Conservation (phyloP, 371 early-diverging fungal genomes). For the Saksenaea vasiformis region DNA sequence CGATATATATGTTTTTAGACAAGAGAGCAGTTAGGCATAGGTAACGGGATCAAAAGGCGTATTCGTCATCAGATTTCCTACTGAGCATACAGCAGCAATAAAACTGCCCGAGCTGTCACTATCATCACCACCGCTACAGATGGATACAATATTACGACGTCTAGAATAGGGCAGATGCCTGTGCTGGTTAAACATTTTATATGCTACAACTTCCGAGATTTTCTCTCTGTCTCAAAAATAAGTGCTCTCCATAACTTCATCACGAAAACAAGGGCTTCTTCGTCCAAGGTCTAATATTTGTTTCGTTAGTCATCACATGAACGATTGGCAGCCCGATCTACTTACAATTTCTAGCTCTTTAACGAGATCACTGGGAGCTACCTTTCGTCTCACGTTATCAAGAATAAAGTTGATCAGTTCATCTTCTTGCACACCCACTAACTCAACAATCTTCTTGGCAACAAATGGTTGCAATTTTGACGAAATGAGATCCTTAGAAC, state of each 20-base stretch:
- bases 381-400: conserved; percentile 57
- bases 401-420: conserved; percentile 74
- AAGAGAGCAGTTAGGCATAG: too few species aligned
- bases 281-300: conserved; percentile 71
- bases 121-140: too few species aligned
- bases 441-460: conserved; percentile 76
- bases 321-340: background rate
- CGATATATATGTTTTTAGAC: too few species aligned
- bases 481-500: conserved; percentile 47
- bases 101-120: too few species aligned
- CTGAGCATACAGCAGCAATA: too few species aligned
- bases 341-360: conserved; percentile 74
- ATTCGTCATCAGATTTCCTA: too few species aligned
- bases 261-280: conserved; percentile 80
- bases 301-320: background rate
- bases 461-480: conserved; percentile 76
- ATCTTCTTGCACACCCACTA: conserved; percentile 73
- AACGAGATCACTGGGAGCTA: conserved; percentile 56
- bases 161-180: background rate
- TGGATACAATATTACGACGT: too few species aligned
- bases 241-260: conserved; percentile 85
- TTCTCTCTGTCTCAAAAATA: conserved; percentile 83
- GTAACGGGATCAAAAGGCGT: too few species aligned
- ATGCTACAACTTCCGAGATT: conserved; percentile 25
- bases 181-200: background rate